Conservation (phyloP, 164 flowering plant genomes). For the Magnolia sinica region DNA sequence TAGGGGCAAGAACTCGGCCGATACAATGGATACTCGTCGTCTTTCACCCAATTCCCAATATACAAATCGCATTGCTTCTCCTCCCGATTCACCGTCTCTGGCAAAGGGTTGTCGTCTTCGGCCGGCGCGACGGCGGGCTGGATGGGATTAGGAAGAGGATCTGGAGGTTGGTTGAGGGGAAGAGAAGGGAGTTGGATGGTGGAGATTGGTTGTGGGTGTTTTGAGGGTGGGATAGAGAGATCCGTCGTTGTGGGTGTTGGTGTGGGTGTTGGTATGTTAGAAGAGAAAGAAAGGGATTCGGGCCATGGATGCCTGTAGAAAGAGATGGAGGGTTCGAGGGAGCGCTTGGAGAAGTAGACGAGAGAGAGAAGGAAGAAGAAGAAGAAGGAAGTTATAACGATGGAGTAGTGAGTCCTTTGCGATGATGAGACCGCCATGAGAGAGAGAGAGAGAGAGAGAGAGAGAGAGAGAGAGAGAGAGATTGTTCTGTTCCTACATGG, state of each 20-base stretch:
- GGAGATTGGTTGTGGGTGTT: background rate
- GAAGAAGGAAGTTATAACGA: background rate
- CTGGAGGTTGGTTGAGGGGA: background rate
- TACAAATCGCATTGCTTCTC: constrained; percentile 53
- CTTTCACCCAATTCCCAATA: constrained; percentile 69
- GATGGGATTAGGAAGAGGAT: background rate
- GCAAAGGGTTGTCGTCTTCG: background rate
- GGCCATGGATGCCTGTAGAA: constrained; percentile 4
- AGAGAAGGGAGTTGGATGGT: background rate
- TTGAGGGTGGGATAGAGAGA: background rate
- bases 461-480: background rate
- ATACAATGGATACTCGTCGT: constrained; percentile 65
- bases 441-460: background rate
- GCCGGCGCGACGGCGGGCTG: background rate
- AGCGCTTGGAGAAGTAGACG: background rate
- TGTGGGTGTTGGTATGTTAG: background rate
- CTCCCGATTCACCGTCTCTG: background rate
- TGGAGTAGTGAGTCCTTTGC: background rate
- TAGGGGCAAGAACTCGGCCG: constrained; percentile 68
- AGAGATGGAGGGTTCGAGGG: background rate
- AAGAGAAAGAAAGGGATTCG: background rate
- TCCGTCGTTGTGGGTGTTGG: background rate
- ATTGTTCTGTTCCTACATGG: background rate
- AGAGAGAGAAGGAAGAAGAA: background rate
- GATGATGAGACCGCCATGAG: background rate